phyloP scores from a whole-genome alignment of 495 filamentous ascomycete genomes.

The Elasticomyces elasticus region DNA sequence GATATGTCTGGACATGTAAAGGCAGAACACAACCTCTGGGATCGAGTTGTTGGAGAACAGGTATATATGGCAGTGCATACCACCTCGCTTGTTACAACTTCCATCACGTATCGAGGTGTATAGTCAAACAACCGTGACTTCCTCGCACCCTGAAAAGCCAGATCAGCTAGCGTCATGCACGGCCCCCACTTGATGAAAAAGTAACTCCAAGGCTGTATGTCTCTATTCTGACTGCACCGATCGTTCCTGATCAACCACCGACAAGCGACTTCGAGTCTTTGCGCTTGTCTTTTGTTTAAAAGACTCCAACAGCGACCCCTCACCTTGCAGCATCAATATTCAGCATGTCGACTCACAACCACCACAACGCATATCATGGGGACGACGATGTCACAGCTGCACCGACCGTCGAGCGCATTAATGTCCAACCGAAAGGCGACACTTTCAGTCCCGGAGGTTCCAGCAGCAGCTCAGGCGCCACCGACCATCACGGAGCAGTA shows the following conservation, averaged over 20 bases:
- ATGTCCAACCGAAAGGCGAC: constrained; percentile 25
- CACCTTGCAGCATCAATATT: not conserved
- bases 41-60: too few relatives aligned
- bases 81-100: too few relatives aligned
- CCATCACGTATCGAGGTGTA: too few relatives aligned
- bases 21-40: too few relatives aligned
- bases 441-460: constrained; percentile 3
- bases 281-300: constrained; percentile 27
- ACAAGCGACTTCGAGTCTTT: constrained; percentile 37
- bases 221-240: too few relatives aligned
- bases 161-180: too few relatives aligned
- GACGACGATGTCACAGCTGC: constrained; percentile 19
- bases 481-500: constrained; percentile 20
- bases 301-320: constrained; percentile 25
- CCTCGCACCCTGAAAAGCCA: too few relatives aligned
- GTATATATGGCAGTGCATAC: too few relatives aligned
- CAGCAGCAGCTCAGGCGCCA: constrained; percentile 18
- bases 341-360: constrained; percentile 13
- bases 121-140: too few relatives aligned
- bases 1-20: too few relatives aligned
- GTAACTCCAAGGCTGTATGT: too few relatives aligned
- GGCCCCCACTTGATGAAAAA: too few relatives aligned
- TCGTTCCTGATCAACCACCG: not conserved
- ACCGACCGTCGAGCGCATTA: constrained; percentile 20
- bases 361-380: constrained; percentile 9